Evolutionary conservation across 73 alveolate species (phyloP), one percentile per base, ranked within the genome.

Genomic region (Symbiodinium pilosum): DNA sequence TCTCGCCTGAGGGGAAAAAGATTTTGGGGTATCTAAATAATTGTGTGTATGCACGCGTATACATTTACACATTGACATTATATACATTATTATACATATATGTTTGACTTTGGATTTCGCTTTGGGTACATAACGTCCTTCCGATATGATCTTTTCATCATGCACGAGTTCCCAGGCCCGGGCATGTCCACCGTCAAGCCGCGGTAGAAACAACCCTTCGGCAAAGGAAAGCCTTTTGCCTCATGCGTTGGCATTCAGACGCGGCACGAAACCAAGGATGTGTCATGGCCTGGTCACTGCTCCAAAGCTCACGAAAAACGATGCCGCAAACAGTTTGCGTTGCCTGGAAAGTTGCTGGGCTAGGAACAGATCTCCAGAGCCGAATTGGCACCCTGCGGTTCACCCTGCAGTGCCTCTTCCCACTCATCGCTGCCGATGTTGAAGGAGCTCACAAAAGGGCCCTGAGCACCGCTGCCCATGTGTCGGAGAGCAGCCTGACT

Each of bases 401-500:
- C 32, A 51, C n/a, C n/a, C n/a, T 32, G 38, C 38, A 9, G 34
- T 3, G 30, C 97, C 97, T 91, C 97, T n/a, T 41, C 34, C 81
- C 97, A 83, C 40, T 91, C 97, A 43, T 91, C 97, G 28, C 97
- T 91, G 81, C 81, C 81, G 41, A 64, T 64, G 89, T 91, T 91
- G 97, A 91, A 91, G 43, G 89, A 69, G 89, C 97, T 91, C 59
- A 91, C 97, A 36, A 91, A 91, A 40, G 97, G 97, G 75, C 97
- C 97, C 42, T 91, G 97, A 3, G 97, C 97, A 24, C 89, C 43
- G 88, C 97, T 91, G 83, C 97, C 97, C 97, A 91, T 91, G 81
- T 91, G 97, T 40, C 97, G 77, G 77, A 91, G 44, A 18, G 97
- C 97, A 3, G 97, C 97, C 97, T 91, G 44, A 9, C 39, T 28